Conservation (phyloP, 768 basidiomycete species). For the Lentinula edodes region DNA sequence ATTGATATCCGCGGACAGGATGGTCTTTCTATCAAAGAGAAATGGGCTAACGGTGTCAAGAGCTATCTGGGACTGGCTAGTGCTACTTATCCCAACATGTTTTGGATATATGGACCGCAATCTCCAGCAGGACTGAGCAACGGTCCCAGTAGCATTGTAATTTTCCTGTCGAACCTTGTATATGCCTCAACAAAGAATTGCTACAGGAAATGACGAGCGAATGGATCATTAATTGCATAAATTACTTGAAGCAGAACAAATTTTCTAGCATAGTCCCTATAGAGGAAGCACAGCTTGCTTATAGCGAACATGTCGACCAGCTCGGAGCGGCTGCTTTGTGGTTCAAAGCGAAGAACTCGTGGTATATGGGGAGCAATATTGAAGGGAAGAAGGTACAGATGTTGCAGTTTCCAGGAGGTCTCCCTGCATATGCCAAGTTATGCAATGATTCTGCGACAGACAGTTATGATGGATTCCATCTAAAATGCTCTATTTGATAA, state of each 20-base stretch:
- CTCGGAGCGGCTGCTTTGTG: not conserved
- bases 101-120: slow-evolving; percentile 13
- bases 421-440: not conserved
- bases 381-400: not conserved
- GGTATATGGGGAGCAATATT: slow-evolving; percentile 11
- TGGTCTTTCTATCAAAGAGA: not conserved
- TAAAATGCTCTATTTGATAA: not conserved
- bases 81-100: slow-evolving; percentile 12
- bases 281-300: not conserved
- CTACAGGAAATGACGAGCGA: slow-evolving; percentile 18
- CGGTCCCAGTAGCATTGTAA: slow-evolving; percentile 9
- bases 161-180: not conserved
- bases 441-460: not conserved
- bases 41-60: slow-evolving; percentile 3
- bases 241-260: slow-evolving; percentile 10
- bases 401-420: not conserved
- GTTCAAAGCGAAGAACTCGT: slow-evolving; percentile 3
- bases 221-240: slow-evolving; percentile 17
- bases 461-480: not conserved
- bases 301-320: not conserved
- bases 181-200: not conserved
- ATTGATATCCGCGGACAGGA: slow-evolving; percentile 4
- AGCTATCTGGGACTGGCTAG: slow-evolving; percentile 12
- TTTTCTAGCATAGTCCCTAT: not conserved
- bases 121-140: slow-evolving; percentile 9